A percentile compares a stretch with the other conserved stretches of the same genome.
phyloP scores from a whole-genome alignment of 2,329 filamentous ascomycete genomes.

The Dothideomycetes sp. region DNA sequence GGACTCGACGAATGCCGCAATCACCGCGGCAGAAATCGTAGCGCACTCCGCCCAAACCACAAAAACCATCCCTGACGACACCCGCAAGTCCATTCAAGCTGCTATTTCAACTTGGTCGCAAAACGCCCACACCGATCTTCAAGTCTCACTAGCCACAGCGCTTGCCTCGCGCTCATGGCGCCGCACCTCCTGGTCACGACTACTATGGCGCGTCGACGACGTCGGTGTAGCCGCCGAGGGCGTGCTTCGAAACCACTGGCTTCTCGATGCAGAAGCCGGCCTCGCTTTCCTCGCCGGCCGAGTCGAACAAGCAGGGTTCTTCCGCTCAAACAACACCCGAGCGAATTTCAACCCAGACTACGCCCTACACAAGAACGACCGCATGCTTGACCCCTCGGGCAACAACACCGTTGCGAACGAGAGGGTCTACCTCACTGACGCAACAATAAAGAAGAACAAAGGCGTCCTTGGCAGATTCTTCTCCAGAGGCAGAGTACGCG shows the following conservation, averaged over 20 bases:
- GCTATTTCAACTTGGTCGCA: slow-evolving; percentile 65
- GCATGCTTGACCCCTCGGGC: slow-evolving; percentile 1
- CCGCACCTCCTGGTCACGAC: slow-evolving; percentile 82
- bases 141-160: slow-evolving; percentile 64
- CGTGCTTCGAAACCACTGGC: slow-evolving; percentile 65
- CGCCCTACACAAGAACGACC: slow-evolving; percentile 5
- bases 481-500: background rate
- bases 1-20: slow-evolving; percentile 38
- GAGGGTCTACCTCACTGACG: slow-evolving; percentile 6
- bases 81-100: slow-evolving; percentile 41
- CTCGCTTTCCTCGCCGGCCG: slow-evolving; percentile 75
- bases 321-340: background rate
- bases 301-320: slow-evolving; percentile 53
- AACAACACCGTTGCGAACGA: slow-evolving; percentile 13
- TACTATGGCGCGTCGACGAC: slow-evolving; percentile 91
- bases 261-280: slow-evolving; percentile 66
- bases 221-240: slow-evolving; percentile 73
- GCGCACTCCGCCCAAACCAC: slow-evolving; percentile 20
- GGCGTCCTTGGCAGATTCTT: slow-evolving; percentile 6
- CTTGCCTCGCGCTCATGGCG: slow-evolving; percentile 70
- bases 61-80: slow-evolving; percentile 29
- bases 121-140: slow-evolving; percentile 70
- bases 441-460: background rate
- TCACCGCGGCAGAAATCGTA: slow-evolving; percentile 39
- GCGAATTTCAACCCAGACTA: slow-evolving; percentile 8